These are phyloP conservation scores for Claviceps sp. DNA, from an alignment of 2,329 filamentous ascomycete genomes.

Conservation along the genomic window DNA sequence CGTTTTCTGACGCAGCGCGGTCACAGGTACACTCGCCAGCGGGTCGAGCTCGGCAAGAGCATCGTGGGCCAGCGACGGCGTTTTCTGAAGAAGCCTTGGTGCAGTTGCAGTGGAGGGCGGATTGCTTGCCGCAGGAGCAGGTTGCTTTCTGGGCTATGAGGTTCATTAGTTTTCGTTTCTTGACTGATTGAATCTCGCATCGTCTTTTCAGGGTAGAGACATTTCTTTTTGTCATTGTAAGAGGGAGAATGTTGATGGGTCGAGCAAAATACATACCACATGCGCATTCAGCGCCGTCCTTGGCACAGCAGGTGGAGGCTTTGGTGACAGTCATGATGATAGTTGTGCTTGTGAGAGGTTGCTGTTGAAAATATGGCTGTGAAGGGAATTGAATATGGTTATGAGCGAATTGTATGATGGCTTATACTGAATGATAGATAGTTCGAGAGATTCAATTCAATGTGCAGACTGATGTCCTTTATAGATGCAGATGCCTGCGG, in stretches of 20 bases:
- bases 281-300: conserved; percentile 37
- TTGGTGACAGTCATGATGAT: conserved; percentile 22
- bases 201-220: too few species aligned
- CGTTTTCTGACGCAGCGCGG: conserved; percentile 57
- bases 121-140: conserved; percentile 84
- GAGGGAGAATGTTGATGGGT: too few species aligned
- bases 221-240: too few species aligned
- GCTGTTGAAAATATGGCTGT: not conserved
- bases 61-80: conserved; percentile 54
- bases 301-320: conserved; percentile 42
- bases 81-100: conserved; percentile 68
- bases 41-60: conserved; percentile 71
- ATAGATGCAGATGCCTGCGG: not conserved
- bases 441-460: not conserved
- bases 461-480: not conserved
- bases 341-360: not conserved
- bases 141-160: conserved; percentile 45
- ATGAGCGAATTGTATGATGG: not conserved
- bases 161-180: not conserved
- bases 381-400: not conserved
- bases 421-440: not conserved
- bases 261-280: conserved; percentile 34
- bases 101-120: conserved; percentile 77
- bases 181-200: too few species aligned
- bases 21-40: conserved; percentile 75